Evolutionary conservation across 176 grass and related monocot genomes (phyloP).

Genomic region (Hordeum vulgare): DNA sequence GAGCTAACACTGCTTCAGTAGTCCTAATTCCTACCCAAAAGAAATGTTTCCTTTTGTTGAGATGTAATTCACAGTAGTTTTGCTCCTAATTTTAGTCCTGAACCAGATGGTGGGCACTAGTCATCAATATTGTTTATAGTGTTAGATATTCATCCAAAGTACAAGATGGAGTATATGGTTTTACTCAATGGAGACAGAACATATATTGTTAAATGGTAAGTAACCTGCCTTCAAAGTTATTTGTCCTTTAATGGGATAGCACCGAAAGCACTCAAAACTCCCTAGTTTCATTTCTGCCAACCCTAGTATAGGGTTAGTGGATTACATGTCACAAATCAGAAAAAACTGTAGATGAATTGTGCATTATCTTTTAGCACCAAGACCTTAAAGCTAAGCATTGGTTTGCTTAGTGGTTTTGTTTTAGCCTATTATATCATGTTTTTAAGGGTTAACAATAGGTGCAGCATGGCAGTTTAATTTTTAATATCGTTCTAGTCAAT

Average conservation of each 20-base stretch:
- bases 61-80: not conserved
- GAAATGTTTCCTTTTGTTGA: not conserved
- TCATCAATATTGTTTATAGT: not conserved
- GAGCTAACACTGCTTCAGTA: not conserved
- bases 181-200: not conserved
- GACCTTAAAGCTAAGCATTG: conserved; percentile 5
- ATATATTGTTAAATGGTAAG: not conserved
- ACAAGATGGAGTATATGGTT: not conserved
- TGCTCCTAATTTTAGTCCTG: not conserved
- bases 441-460: not conserved
- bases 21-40: not conserved
- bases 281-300: not conserved
- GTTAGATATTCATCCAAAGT: not conserved
- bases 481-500: conserved; percentile 8
- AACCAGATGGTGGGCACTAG: not conserved
- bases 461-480: conserved; percentile 5
- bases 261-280: not conserved
- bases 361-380: conserved; percentile 12
- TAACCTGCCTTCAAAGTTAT: not conserved
- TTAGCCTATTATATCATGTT: conserved; percentile 4
- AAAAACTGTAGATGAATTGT: not conserved
- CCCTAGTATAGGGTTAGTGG: not conserved
- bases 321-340: conserved; percentile 5
- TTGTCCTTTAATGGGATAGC: not conserved
- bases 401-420: not conserved